phyloP scores from a whole-genome alignment of 371 early-diverging fungal genomes.

The Apophysomyces sp. region DNA sequence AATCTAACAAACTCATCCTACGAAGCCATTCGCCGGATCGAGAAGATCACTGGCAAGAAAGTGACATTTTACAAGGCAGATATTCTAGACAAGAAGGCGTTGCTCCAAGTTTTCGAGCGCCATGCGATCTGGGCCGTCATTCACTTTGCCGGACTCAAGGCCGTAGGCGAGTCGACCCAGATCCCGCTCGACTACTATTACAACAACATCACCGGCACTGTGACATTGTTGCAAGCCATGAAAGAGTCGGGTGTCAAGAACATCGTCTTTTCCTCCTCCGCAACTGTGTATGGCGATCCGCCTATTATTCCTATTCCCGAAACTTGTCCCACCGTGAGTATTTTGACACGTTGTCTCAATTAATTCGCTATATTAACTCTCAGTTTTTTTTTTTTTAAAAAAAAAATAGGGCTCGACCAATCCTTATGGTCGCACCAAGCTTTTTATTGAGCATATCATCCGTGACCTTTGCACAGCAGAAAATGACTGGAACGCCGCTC shows the following conservation, averaged over 20 bases:
- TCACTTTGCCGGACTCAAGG: conserved; percentile 84
- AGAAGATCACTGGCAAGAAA: conserved; percentile 56
- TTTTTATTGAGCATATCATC: conserved; percentile 80
- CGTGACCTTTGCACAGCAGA: conserved; percentile 68
- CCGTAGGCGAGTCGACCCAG: conserved; percentile 73
- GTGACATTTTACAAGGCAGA: conserved; percentile 75
- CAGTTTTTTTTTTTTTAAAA: conserved; percentile 18
- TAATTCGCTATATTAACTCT: too few relatives aligned
- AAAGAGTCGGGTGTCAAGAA: conserved; percentile 57
- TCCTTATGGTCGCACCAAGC: conserved; percentile 89
- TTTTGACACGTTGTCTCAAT: too few relatives aligned
- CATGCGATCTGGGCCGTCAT: conserved; percentile 69
- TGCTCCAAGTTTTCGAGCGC: conserved; percentile 64
- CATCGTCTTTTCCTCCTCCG: conserved; percentile 82
- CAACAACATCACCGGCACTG: conserved; percentile 75
- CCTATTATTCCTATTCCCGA: conserved; percentile 55
- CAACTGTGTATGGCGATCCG: conserved; percentile 71
- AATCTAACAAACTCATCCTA: conserved; percentile 79
- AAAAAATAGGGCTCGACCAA: conserved; percentile 59
- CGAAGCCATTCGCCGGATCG: conserved; percentile 70
- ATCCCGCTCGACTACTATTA: conserved; percentile 73
- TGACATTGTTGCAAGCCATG: conserved; percentile 67
- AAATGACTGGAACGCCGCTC: conserved; percentile 66
- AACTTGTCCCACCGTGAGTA: conserved; percentile 49
- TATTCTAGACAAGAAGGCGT: conserved; percentile 61